phyloP scores from a whole-genome alignment of 495 filamentous ascomycete species.

The Talaromyces wortmannii region DNA sequence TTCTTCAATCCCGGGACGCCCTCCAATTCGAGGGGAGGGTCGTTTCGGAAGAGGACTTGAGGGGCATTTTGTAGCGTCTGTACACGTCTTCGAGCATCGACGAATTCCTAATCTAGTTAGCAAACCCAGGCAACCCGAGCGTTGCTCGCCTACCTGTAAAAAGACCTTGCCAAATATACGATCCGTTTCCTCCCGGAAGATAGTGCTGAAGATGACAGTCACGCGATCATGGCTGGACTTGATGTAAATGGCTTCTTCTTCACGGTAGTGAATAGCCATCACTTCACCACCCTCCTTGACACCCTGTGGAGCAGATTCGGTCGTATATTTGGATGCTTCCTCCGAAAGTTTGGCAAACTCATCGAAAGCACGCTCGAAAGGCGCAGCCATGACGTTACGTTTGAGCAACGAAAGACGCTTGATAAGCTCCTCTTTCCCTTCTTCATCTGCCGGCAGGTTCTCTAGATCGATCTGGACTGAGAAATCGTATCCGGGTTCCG shows the following conservation, averaged over 20 bases:
- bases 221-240: conserved; percentile 95
- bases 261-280: conserved; percentile 94
- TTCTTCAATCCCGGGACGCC: conserved; percentile 75
- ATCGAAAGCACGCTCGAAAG: conserved; percentile 93
- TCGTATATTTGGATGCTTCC: conserved; percentile 81
- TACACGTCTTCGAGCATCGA: conserved; percentile 80
- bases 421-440: conserved; percentile 76
- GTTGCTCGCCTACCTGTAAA: conserved; percentile 41
- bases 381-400: conserved; percentile 96
- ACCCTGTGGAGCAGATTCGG: conserved; percentile 86
- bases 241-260: conserved; percentile 99
- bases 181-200: conserved; percentile 97
- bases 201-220: conserved; percentile 97
- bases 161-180: conserved; percentile 96
- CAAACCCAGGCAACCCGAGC: conserved; percentile 6
- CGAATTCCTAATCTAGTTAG: conserved; percentile 71
- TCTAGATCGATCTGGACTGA: conserved; percentile 84
- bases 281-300: conserved; percentile 83
- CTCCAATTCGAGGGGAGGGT: conserved; percentile 86
- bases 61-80: conserved; percentile 91
- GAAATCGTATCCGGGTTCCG: conserved; percentile 92
- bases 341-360: conserved; percentile 81
- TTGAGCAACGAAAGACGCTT: conserved; percentile 82
- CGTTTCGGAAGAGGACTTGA: conserved; percentile 94
- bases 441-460: conserved; percentile 71